phyloP scores from a whole-genome alignment of 371 early-diverging fungal species.

The Conidiobolus coronatus region DNA sequence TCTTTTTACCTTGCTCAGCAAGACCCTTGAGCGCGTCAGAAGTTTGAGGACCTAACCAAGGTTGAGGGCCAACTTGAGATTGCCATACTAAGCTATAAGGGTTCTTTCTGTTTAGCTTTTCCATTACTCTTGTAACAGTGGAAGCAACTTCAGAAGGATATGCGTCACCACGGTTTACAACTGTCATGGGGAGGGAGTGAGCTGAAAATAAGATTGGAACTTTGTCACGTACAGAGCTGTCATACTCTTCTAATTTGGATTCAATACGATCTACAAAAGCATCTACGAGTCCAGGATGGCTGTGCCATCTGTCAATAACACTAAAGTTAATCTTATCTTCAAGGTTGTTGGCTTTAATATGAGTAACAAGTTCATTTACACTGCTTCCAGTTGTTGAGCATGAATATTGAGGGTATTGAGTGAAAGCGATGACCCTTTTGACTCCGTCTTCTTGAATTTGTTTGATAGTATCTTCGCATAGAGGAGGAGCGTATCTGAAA shows the following conservation, averaged over 20 bases:
- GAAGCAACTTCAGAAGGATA: constrained; percentile 86
- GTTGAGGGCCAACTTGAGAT: constrained; percentile 80
- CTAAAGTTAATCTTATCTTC: constrained; percentile 53
- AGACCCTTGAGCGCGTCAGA: constrained; percentile 50
- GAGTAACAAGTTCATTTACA: constrained; percentile 65
- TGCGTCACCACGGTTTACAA: constrained; percentile 75
- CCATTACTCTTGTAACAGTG: constrained; percentile 67
- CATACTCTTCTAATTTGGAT: constrained; percentile 34
- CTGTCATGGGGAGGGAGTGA: constrained; percentile 84
- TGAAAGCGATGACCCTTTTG: constrained; percentile 67
- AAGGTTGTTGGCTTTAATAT: constrained; percentile 31
- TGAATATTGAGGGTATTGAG: constrained; percentile 90
- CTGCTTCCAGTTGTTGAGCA: constrained; percentile 88
- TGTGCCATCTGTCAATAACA: constrained; percentile 84
- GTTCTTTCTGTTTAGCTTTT: constrained; percentile 35
- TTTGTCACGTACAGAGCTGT: constrained; percentile 29
- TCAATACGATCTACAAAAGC: constrained; percentile 57
- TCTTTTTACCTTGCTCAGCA: constrained; percentile 47
- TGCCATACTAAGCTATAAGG: constrained; percentile 92
- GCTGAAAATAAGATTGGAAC: constrained; percentile 83
- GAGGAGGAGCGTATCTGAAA: constrained; percentile 76
- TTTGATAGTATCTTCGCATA: constrained; percentile 42
- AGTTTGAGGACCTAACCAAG: constrained; percentile 87
- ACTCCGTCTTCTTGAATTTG: constrained; percentile 66
- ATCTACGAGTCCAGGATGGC: constrained; percentile 66